Conservation (phyloP, 805 yeast genomes). For the Pichia gijzeniarum region DNA sequence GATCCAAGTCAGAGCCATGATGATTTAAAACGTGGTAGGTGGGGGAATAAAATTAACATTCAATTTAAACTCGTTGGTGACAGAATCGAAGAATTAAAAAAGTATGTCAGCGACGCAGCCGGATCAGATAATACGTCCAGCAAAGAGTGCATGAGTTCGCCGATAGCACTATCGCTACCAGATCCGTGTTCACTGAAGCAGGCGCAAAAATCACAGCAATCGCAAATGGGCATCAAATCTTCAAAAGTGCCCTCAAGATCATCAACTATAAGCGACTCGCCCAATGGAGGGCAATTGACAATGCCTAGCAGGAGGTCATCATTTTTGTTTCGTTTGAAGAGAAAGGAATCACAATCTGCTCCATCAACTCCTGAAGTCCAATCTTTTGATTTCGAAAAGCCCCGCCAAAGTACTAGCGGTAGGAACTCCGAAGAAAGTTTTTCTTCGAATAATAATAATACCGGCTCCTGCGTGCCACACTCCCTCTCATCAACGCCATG, state of each 20-base stretch:
- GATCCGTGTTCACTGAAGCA: neutral
- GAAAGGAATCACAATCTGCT: constrained; percentile 3
- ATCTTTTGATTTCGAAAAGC: constrained; percentile 4
- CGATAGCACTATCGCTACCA: neutral
- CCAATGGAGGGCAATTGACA: neutral
- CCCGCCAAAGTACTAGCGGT: neutral
- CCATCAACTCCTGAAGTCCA: constrained; percentile 6
- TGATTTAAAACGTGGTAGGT: neutral
- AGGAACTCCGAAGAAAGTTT: neutral
- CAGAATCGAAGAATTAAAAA: neutral
- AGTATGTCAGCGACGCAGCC: neutral
- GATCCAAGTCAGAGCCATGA: neutral
- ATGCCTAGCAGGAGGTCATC: constrained; percentile 5
- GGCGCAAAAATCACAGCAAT: neutral
- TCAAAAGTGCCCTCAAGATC: neutral
- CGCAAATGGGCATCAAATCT: neutral
- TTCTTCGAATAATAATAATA: neutral
- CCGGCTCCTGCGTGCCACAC: neutral
- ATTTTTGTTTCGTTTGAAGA: neutral
- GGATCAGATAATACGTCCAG: too few relatives aligned
- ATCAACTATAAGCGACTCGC: neutral
- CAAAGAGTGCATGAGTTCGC: too few relatives aligned
- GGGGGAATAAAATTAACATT: neutral
- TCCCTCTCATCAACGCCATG: constrained; percentile 1
- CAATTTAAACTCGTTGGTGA: constrained; percentile 6